A percentile compares a stretch with the other conserved stretches of the same genome.
Conservation (phyloP, 768 basidiomycete species). For the Candolleomyces aberdarensis region DNA sequence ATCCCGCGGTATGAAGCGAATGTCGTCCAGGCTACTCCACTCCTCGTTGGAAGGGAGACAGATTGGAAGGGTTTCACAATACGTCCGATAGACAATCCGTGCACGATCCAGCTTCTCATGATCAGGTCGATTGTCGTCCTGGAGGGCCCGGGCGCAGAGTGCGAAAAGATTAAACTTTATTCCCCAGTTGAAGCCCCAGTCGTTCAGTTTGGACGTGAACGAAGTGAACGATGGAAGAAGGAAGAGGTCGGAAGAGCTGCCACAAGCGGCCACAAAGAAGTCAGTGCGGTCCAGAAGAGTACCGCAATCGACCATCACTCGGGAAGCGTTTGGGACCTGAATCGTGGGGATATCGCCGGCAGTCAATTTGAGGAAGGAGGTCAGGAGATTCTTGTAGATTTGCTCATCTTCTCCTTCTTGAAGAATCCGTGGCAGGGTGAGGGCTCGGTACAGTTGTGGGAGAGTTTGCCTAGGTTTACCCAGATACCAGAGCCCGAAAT, state of each 20-base stretch:
- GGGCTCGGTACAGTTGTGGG: background rate
- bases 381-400: slow-evolving; percentile 4
- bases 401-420: slow-evolving; percentile 13
- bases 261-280: slow-evolving; percentile 36
- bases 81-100: slow-evolving; percentile 29
- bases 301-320: slow-evolving; percentile 19
- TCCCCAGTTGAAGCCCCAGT: slow-evolving; percentile 22
- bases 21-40: slow-evolving; percentile 30
- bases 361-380: background rate
- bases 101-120: slow-evolving; percentile 21
- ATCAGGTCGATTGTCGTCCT: slow-evolving; percentile 14
- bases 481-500: background rate
- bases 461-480: background rate
- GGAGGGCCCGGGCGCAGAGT: slow-evolving; percentile 29
- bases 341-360: slow-evolving; percentile 8
- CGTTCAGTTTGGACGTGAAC: slow-evolving; percentile 9
- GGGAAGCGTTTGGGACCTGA: slow-evolving; percentile 29
- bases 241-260: slow-evolving; percentile 25
- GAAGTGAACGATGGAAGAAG: slow-evolving; percentile 22
- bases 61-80: slow-evolving; percentile 29
- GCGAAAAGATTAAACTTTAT: slow-evolving; percentile 14
- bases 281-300: slow-evolving; percentile 32
- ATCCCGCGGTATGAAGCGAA: slow-evolving; percentile 40
- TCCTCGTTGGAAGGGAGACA: slow-evolving; percentile 17
- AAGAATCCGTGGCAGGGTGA: slow-evolving; percentile 5